Percentiles rank a stretch among this genome's conserved stretches.
Evolutionary conservation across 352 stramenopile species (phyloP).

Genomic region (Globisporangium canariense): DNA sequence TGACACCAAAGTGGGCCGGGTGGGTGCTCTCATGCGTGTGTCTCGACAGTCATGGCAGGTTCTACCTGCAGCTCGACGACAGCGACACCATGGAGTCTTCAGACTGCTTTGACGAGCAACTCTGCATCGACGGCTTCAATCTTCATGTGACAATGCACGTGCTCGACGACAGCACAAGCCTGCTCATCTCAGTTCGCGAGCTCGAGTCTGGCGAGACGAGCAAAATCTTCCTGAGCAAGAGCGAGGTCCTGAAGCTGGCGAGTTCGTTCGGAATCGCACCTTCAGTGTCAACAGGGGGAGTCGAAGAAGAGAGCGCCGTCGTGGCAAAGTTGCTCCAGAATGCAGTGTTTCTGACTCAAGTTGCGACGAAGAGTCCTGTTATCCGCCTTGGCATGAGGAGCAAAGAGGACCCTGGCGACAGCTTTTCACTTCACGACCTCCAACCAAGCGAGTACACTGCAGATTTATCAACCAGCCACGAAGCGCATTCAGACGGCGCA

Average conservation of each 20-base stretch:
- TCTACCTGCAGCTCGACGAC: conserved; percentile 30
- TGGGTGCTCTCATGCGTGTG: conserved; percentile 35
- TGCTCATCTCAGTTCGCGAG: conserved; percentile 25
- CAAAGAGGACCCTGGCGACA: conserved; percentile 10
- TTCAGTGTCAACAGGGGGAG: background rate
- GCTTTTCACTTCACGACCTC: background rate
- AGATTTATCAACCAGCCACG: background rate
- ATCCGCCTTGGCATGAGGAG: conserved; percentile 27
- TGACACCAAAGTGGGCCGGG: conserved; percentile 34
- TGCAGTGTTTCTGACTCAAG: conserved; percentile 27
- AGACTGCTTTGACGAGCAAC: conserved; percentile 19
- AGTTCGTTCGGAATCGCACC: background rate
- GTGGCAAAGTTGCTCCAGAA: conserved; percentile 25
- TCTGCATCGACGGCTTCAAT: conserved; percentile 15
- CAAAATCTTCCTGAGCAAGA: conserved; percentile 17
- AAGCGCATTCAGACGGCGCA: conserved; percentile 3
- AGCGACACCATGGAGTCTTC: conserved; percentile 9
- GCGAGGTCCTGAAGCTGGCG: conserved; percentile 12
- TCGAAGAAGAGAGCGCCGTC: background rate
- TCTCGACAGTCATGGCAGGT: conserved; percentile 17
- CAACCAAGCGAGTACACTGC: background rate
- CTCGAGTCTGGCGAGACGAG: background rate
- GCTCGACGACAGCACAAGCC: conserved; percentile 10
- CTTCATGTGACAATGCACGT: conserved; percentile 24
- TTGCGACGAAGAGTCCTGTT: conserved; percentile 30